These are phyloP conservation scores for Trichoderma asperelloides DNA, from an alignment of 495 filamentous ascomycete genomes.

Conservation along the genomic window DNA sequence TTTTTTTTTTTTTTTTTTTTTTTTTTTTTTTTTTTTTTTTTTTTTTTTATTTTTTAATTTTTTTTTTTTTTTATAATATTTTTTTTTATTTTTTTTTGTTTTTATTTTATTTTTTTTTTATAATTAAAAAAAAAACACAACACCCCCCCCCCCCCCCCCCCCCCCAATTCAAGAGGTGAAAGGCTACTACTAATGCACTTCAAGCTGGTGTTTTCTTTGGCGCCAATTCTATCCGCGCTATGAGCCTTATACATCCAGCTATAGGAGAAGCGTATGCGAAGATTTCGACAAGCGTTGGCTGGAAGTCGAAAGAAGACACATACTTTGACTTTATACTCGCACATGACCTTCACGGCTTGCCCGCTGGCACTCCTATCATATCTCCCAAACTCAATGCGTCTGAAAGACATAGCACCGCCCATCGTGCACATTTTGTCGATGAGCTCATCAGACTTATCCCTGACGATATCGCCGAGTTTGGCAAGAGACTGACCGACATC, in stretches of 20 bases:
- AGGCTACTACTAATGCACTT: background rate
- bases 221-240: constrained; percentile 43
- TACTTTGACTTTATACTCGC: constrained; percentile 21
- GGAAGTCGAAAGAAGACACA: constrained; percentile 14
- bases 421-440: constrained; percentile 47
- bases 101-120: too few species aligned
- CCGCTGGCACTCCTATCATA: constrained; percentile 10
- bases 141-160: too few species aligned
- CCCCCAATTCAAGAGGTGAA: too few species aligned
- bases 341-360: background rate
- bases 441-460: constrained; percentile 45
- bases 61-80: too few species aligned
- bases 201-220: constrained; percentile 47
- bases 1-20: too few species aligned
- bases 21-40: too few species aligned
- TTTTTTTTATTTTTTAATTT: too few species aligned
- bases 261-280: constrained; percentile 29
- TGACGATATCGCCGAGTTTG: constrained; percentile 27
- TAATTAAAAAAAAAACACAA: too few species aligned
- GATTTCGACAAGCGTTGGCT: constrained; percentile 16
- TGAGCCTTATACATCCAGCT: constrained; percentile 37
- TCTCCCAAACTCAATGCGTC: constrained; percentile 14
- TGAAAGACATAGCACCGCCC: constrained; percentile 16
- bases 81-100: too few species aligned
- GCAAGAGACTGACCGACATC: background rate